These are phyloP conservation scores for Boletus subcaerulescens DNA, from an alignment of 768 basidiomycete species.

Conservation along the genomic window DNA sequence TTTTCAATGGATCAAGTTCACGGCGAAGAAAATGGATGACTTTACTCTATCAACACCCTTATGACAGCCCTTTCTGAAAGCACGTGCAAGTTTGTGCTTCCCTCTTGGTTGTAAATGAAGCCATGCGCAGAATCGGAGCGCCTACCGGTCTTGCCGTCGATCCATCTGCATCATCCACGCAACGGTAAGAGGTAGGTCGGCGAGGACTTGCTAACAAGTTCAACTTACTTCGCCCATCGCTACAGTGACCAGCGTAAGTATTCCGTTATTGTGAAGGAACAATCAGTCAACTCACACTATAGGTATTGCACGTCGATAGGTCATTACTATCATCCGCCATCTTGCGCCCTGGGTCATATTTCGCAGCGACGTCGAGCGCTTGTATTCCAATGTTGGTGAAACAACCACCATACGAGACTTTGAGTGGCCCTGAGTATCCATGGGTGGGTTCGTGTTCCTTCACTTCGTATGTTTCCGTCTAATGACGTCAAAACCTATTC, in stretches of 20 bases:
- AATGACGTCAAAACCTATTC: background rate
- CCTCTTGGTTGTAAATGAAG: slow-evolving; percentile 48
- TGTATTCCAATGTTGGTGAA: slow-evolving; percentile 40
- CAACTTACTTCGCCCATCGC: slow-evolving; percentile 11
- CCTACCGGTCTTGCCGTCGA: slow-evolving; percentile 47
- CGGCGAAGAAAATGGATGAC: background rate
- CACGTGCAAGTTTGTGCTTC: slow-evolving; percentile 43
- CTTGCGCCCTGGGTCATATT: slow-evolving; percentile 45
- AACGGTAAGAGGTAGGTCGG: background rate
- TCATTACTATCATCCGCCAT: slow-evolving; percentile 41
- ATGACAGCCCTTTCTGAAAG: slow-evolving; percentile 41
- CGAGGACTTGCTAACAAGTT: background rate
- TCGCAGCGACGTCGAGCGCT: slow-evolving; percentile 43
- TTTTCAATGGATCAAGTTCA: background rate
- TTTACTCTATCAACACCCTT: slow-evolving; percentile 50
- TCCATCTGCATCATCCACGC: slow-evolving; percentile 40
- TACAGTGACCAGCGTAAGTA: background rate
- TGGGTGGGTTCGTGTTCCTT: background rate
- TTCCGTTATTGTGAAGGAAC: background rate
- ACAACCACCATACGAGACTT: background rate
- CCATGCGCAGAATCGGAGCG: slow-evolving; percentile 56
- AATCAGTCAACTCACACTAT: slow-evolving; percentile 36
- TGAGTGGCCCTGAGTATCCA: background rate
- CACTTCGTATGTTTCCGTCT: slow-evolving; percentile 1
- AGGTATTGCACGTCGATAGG: slow-evolving; percentile 42